Base-by-base conservation (phyloP, 805 yeast genomes). In the Ogataea methylovora region DNA sequence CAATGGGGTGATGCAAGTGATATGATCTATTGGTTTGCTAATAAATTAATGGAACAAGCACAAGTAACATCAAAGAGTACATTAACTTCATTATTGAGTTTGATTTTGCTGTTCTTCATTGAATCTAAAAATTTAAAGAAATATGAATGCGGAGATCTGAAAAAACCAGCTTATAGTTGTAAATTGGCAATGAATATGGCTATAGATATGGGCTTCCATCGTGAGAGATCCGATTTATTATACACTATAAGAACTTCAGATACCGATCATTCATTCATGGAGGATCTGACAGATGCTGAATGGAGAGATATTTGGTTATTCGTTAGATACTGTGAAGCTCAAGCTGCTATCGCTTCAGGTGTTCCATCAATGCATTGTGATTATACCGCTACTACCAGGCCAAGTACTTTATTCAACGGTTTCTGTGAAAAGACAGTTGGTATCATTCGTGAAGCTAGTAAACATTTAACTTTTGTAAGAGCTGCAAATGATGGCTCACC, bases 141-240 rank as follows among this genome's bases (percentile, higher is more conserved):
- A 27, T 41, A 38, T 23, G 47, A 46, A 24, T 39, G 43, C 12
- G 44, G 41, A 16, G 45, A 42, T 29, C 41, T 37, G 20, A 41
- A 39, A 18, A 37, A 30, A 18, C 41, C 48, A 9, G 35, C 51
- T 5, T 31, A 31, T 15, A 44, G 36, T 21, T 46, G 36, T 24
- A 32, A 40, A 7, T 32, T 35, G n/a, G 43, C 49, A 4, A 43
- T 50, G 17, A 36, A 39, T 24, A 49, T 50, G 46, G 52, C 52
- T 3, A 8, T 35, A 11, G 32, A 35, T 18, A 35, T 50, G 23
- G 56, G 54, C 14, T 33, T 49, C 11, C 48, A 49, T 32, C 27
- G 28, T 12, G 19, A 28, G 29, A 23, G 23, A 15, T 10, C 13
- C 28, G 31, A 6, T 17, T 8, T 5, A n/a, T 5, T 16, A 9